A percentile compares a stretch with the other conserved stretches of the same genome.
These are phyloP conservation scores for Ustilago crameri DNA, from an alignment of 1,284 basidiomycete species.

Conservation along the genomic window DNA sequence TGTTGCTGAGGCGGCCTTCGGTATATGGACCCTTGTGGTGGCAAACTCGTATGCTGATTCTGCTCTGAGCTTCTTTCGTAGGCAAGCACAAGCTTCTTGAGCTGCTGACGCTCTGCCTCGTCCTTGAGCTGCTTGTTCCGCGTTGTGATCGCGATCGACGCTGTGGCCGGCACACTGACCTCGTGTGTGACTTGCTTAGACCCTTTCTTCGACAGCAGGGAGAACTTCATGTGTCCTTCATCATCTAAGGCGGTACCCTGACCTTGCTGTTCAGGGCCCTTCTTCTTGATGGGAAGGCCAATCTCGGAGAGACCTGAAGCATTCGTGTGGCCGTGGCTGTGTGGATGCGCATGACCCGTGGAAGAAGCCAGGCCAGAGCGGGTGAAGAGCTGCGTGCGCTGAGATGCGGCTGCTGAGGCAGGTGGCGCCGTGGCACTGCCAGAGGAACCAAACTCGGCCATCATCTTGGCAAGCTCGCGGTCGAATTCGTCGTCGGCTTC, in stretches of 20 bases:
- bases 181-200: conserved; percentile 79
- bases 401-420: not conserved
- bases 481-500: conserved; percentile 93
- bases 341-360: conserved; percentile 34
- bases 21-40: conserved; percentile 5
- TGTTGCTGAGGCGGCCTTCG: conserved; percentile 13
- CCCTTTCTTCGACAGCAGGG: conserved; percentile 89
- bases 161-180: conserved; percentile 54
- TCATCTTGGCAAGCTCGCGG: conserved; percentile 93
- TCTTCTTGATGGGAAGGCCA: conserved; percentile 68
- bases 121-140: conserved; percentile 60
- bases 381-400: conserved; percentile 21
- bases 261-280: conserved; percentile 54
- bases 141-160: conserved; percentile 62
- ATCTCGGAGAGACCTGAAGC: conserved; percentile 74
- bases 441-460: conserved; percentile 73
- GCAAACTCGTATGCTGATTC: conserved; percentile 10
- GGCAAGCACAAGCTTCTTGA: conserved; percentile 63
- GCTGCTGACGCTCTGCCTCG: conserved; percentile 58
- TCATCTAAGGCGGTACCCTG: conserved; percentile 69
- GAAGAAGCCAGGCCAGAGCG: conserved; percentile 17
- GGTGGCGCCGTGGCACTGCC: conserved; percentile 5
- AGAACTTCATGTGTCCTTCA: conserved; percentile 83
- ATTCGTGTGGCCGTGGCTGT: conserved; percentile 34
- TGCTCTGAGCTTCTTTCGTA: conserved; percentile 69